A percentile compares a stretch with the other conserved stretches of the same genome.
phyloP scores from a whole-genome alignment of 2,329 filamentous ascomycete genomes.

The Colletotrichum eleusines region DNA sequence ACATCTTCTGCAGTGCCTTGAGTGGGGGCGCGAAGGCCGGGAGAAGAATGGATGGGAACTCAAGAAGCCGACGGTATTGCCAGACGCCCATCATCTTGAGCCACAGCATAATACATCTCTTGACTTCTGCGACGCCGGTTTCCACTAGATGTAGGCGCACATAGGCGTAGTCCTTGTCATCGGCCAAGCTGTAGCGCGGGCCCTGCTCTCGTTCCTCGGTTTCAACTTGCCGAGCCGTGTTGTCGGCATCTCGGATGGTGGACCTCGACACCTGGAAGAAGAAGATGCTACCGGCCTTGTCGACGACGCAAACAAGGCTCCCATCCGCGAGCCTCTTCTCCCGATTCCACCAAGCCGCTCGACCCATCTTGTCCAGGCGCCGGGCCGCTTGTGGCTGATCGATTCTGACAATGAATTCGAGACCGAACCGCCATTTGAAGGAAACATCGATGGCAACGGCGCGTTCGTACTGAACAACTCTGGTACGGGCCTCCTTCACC shows the following conservation, averaged over 20 bases:
- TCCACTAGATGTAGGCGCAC: conserved; percentile 50
- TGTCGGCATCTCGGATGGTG: conserved; percentile 43
- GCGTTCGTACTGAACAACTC: conserved; percentile 12
- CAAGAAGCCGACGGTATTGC: conserved; percentile 58
- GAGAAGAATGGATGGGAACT: conserved; percentile 72
- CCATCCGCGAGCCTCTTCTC: conserved; percentile 63
- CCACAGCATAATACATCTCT: conserved; percentile 49
- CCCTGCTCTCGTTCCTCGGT: neutral
- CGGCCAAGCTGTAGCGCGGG: conserved; percentile 47
- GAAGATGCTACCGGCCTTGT: conserved; percentile 51
- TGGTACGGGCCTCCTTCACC: conserved; percentile 49
- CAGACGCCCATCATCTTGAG: conserved; percentile 43
- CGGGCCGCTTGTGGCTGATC: conserved; percentile 54
- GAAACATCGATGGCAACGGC: conserved; percentile 46
- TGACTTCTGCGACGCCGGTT: conserved; percentile 42
- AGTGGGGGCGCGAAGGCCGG: conserved; percentile 70
- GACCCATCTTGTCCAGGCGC: conserved; percentile 45
- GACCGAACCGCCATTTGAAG: conserved; percentile 55
- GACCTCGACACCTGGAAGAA: conserved; percentile 57
- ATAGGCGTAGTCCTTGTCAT: conserved; percentile 48
- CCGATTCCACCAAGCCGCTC: conserved; percentile 63
- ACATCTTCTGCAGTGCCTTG: conserved; percentile 66
- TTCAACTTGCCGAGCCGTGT: conserved; percentile 26
- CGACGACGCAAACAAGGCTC: conserved; percentile 63
- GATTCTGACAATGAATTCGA: conserved; percentile 60